Evolutionary conservation across 1,284 basidiomycete species (phyloP).

Genomic region (Cryptococcus wingfieldii): DNA sequence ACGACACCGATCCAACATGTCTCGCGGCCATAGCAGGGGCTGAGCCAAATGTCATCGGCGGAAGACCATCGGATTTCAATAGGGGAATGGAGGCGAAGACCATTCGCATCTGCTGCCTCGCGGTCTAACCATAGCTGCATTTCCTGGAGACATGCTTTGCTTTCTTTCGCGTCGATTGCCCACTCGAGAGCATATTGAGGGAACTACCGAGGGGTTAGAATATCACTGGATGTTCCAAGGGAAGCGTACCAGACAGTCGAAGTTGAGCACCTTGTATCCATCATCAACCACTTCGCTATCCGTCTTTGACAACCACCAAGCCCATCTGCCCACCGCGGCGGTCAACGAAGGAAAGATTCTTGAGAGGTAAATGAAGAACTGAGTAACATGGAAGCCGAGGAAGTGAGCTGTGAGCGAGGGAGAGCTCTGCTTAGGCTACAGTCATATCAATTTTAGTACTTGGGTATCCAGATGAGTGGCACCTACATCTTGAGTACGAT

Average conservation of each 20-base stretch:
- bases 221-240: neutral
- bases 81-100: conserved; percentile 83
- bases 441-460: conserved; percentile 1
- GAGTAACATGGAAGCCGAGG: conserved; percentile 72
- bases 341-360: conserved; percentile 43
- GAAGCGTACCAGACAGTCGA: conserved; percentile 55
- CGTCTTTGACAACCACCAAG: conserved; percentile 41
- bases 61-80: conserved; percentile 89
- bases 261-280: conserved; percentile 72
- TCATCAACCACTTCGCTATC: conserved; percentile 58
- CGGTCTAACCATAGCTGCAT: conserved; percentile 69
- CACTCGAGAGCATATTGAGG: conserved; percentile 89
- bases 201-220: conserved; percentile 55
- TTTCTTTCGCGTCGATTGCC: conserved; percentile 59
- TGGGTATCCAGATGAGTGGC: conserved; percentile 12
- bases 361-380: conserved; percentile 67
- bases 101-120: conserved; percentile 64
- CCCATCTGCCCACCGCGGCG: conserved; percentile 44
- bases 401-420: conserved; percentile 57
- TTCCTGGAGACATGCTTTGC: conserved; percentile 65
- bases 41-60: conserved; percentile 89
- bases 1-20: conserved; percentile 96
- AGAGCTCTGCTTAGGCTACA: conserved; percentile 54
- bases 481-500: conserved; percentile 72
- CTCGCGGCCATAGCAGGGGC: conserved; percentile 71